Evolutionary conservation across 2,329 filamentous ascomycete genomes (phyloP), one percentile per base, ranked within the genome.

Genomic region (Fusarium newnesense): DNA sequence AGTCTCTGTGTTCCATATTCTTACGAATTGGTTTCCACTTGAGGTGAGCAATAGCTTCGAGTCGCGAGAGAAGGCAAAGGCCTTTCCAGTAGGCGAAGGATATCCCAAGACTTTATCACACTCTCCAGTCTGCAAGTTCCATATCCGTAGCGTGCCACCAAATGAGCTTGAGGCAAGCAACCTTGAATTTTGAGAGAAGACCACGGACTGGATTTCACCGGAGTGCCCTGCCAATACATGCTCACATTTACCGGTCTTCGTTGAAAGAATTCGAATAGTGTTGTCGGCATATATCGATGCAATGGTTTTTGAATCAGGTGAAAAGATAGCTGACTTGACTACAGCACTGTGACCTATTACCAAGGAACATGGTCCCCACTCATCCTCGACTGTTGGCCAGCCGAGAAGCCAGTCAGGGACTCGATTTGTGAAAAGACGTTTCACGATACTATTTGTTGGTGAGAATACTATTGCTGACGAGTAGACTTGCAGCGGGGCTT

Each of bases 11-110:
- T 24, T 52, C 49, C 49, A 52, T 0, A 52, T 34, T 26, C 4
- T 24, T 19, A 15, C 9, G 1, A 52, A 52, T 24, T 2, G n/a
- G 2, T 1, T 26, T 4, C 32, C n/a, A 36, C n/a, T 21, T 10
- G n/a, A 21, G 15, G 49, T 36, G 0, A 52, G 3, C 1, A 52
- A 6, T 0, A 52, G 0, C 18, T 26, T n/a, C 1, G 50, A 53
- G 5, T 53, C 50, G 2, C 34, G 24, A 26, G 50, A 53, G 2
- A 53, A 53, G 32, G 34, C 13, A 2, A 37, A 21, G 2, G 34
- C 32, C 18, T 12, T 21, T 9, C 24, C 34, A 1, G 34, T 37
- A 21, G 24, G 24, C 0, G 32, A 26, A 0, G 50, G 24, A n/a
- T 37, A 28, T 0, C 28, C 10, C 24, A 53, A 12, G 7, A 28